Base-by-base conservation (phyloP, 2,329 filamentous ascomycete species). In the Aspergillus pseudoterreus region DNA sequence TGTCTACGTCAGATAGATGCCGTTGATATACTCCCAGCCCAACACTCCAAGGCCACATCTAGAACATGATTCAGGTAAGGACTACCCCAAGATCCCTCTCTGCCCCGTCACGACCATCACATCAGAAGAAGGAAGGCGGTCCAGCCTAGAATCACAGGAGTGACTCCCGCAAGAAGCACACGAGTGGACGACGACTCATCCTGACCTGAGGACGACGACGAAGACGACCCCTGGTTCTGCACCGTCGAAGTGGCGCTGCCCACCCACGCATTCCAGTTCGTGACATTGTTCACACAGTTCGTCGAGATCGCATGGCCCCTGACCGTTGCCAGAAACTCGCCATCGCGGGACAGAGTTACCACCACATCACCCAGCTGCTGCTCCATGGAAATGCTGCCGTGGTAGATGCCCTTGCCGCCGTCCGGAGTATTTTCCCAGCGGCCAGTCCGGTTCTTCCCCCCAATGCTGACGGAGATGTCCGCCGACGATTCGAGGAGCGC, bases 211-310 rank as follows among this genome's bases (percentile, higher is more conserved):
- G 47, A 39, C 1, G 46, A 47, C 2, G 47, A 46, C 14, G 51
- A 47, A 32, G 30, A 35, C 41, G 33, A 33, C 32, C 19, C 30
- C 15, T 35, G 33, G 14, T 45, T 36, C 15, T 30, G 27, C 2
- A n/a, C 48, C 17, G 50, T 49, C 3, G 53, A 44, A 8, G 52
- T 57, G 2, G 55, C 54, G 47, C 53, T 63, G n/a, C 66, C 67
- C 10, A 72, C 70, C 63, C 64, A 70, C 4, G 71, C 63, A 57
- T 73, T 73, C 56, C 60, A 72, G 57, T 73, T 73, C 12, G 60
- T 59, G 43, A 64, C 27, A 22, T 56, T 58, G 3, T 51, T 46
- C 6, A 42, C 21, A 49, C 69, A 70, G 5, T 36, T 45, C 2
- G 49, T 56, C 0, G 54, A 59, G 51, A 71, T 66, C 4, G 56